These are phyloP conservation scores for Ophiosphaerella korrae DNA, from an alignment of 2,329 filamentous ascomycete species.

Conservation along the genomic window DNA sequence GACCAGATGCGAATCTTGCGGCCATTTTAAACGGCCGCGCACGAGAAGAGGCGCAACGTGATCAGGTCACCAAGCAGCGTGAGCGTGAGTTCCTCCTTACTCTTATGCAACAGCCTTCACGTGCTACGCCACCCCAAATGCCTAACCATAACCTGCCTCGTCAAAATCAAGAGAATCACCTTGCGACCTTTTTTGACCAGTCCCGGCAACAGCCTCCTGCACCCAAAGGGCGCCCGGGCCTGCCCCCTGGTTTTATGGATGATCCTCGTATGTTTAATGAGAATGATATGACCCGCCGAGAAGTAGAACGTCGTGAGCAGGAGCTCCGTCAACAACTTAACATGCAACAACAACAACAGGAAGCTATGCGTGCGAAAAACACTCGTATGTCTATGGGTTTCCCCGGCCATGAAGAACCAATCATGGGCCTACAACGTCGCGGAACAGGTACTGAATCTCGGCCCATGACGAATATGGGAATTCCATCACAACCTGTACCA, in stretches of 20 bases:
- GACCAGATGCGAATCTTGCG: conserved; percentile 41
- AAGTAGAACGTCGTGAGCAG: conserved; percentile 38
- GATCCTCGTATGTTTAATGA: conserved; percentile 42
- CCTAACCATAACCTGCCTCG: conserved; percentile 43
- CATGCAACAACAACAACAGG: conserved; percentile 40
- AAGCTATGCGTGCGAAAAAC: conserved; percentile 41
- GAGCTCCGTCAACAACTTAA: conserved; percentile 34
- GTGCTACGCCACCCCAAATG: conserved; percentile 40
- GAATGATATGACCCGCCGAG: conserved; percentile 39
- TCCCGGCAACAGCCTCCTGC: conserved; percentile 39
- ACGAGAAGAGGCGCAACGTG: conserved; percentile 43
- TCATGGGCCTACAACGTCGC: conserved; percentile 43
- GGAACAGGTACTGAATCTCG: conserved; percentile 45
- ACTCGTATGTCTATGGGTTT: conserved; percentile 40
- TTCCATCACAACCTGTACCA: conserved; percentile 46
- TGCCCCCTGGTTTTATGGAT: conserved; percentile 47
- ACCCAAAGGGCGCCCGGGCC: conserved; percentile 44
- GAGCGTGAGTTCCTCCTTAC: conserved; percentile 84
- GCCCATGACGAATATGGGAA: conserved; percentile 49
- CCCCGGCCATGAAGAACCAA: conserved; percentile 40
- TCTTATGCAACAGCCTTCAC: conserved; percentile 70
- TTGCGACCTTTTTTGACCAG: conserved; percentile 43
- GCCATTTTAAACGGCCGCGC: conserved; percentile 47
- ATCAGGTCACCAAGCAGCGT: conserved; percentile 58
- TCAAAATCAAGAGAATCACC: conserved; percentile 37